A percentile compares a stretch with the other conserved stretches of the same genome.
Evolutionary conservation across 306 rosid genomes (phyloP).

Genomic region (Castanea mollissima): DNA sequence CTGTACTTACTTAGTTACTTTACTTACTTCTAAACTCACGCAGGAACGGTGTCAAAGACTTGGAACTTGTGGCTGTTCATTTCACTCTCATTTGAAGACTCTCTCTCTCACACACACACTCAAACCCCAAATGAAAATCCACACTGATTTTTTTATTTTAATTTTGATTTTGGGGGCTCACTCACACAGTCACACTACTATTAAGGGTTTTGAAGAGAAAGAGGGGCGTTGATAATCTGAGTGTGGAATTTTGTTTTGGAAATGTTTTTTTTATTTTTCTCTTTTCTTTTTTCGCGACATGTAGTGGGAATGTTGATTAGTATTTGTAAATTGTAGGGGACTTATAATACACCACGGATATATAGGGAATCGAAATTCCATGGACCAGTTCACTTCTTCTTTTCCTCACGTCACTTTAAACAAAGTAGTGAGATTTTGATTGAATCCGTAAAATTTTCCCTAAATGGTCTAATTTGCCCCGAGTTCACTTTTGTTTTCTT

Average conservation of each 20-base stretch:
- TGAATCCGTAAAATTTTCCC: neutral
- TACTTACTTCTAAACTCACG: conserved; percentile 21
- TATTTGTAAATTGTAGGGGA: no score
- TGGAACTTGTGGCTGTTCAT: conserved; percentile 47
- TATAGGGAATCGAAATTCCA: conserved; percentile 1
- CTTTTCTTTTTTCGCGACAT: neutral
- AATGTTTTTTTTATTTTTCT: neutral
- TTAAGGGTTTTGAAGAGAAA: no score
- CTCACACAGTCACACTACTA: no score
- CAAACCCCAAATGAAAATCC: no score
- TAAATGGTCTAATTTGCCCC: neutral
- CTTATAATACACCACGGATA: neutral
- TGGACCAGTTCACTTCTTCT: neutral
- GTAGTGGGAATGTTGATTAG: conserved; percentile 8
- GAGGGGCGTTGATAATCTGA: no score
- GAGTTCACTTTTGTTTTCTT: neutral
- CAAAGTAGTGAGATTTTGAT: neutral
- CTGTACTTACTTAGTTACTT: neutral
- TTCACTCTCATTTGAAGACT: conserved; percentile 21
- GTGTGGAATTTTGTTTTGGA: neutral
- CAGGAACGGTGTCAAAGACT: conserved; percentile 33
- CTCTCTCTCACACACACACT: conserved; percentile 7
- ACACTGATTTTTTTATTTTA: no score
- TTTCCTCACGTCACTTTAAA: conserved; percentile 17
- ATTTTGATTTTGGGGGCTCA: no score